These are phyloP conservation scores for Penicillium sp. DNA, from an alignment of 2,329 filamentous ascomycete genomes.

Conservation along the genomic window DNA sequence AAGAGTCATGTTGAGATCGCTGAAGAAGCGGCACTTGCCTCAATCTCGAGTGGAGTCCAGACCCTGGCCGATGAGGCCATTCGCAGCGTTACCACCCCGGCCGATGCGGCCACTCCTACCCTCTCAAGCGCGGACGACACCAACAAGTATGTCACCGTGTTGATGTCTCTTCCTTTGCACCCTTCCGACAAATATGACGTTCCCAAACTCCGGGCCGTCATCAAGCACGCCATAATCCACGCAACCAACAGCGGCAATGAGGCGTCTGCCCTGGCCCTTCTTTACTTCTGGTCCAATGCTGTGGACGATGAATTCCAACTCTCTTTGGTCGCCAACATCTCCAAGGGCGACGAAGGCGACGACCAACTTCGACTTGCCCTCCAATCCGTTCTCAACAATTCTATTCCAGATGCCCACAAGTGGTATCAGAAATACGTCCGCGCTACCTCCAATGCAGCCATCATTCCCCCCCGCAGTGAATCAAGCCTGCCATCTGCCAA, in stretches of 20 bases:
- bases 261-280: constrained; percentile 9
- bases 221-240: constrained; percentile 10
- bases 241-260: background rate
- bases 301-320: constrained; percentile 18
- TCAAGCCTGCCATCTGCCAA: constrained; percentile 43
- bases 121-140: background rate
- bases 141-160: constrained; percentile 8
- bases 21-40: background rate
- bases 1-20: constrained; percentile 4
- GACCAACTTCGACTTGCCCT: constrained; percentile 12
- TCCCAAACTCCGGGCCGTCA: constrained; percentile 9
- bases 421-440: constrained; percentile 15
- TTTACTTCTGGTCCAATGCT: constrained; percentile 19
- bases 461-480: constrained; percentile 23
- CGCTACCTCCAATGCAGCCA: background rate
- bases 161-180: constrained; percentile 13
- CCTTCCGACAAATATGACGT: constrained; percentile 16
- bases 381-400: constrained; percentile 11
- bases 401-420: constrained; percentile 7
- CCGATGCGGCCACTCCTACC: background rate
- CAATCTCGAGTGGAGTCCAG: background rate
- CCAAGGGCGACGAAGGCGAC: background rate
- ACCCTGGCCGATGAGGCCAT: constrained; percentile 1
- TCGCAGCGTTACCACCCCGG: constrained; percentile 1
- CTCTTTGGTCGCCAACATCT: constrained; percentile 18